Base-by-base conservation (phyloP, 108 stramenopile genomes). In the Cyclostephanos invisitatus region DNA sequence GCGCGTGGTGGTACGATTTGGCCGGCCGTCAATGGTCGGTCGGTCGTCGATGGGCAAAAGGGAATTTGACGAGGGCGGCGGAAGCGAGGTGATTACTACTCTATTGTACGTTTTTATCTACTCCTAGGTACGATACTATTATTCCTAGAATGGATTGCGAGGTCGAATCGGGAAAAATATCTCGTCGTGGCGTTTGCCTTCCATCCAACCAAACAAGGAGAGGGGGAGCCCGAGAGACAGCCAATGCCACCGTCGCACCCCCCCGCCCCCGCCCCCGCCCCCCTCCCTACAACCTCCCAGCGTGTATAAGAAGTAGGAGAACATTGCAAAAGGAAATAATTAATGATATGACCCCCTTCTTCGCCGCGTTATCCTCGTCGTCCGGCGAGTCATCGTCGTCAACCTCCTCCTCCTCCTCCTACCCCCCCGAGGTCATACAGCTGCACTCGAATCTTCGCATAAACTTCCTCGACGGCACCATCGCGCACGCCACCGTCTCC, bases 391-490 rank as follows among this genome's bases (percentile, higher is more conserved):
- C 46, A 24, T 5, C 40, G 18, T 24, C 70, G 38, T 64, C 70
- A 5, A 27, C 73, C 2, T 22, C 71, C 11, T 14, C 49, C 32
- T 38, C 63, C 7, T 20, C 63, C 5, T 57, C 73, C 63, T 71
- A 69, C 46, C 80, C 64, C 11, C 80, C 80, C 62, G 64, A 71
- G 24, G 80, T 70, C 27, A 72, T 81, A 7, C 80, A 81, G 54
- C 75, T 81, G 5, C 74, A 81, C 35, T 51, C 55, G 42, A 49
- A 38, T 27, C 62, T 50, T 12, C 21, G 25, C 5, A 42, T 79
- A 27, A 48, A 79, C 59, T 79, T 79, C 53, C 53, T 27, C 53
- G 27, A 35, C 4, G 56, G 27, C 29, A 9, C 17, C 18, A 14
- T n/a, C 56, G 27, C 5, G 2, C 2, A 29, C 10, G 32, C 56